phyloP scores from a whole-genome alignment of 1,284 basidiomycete genomes.

The Moesziomyces sp. region DNA sequence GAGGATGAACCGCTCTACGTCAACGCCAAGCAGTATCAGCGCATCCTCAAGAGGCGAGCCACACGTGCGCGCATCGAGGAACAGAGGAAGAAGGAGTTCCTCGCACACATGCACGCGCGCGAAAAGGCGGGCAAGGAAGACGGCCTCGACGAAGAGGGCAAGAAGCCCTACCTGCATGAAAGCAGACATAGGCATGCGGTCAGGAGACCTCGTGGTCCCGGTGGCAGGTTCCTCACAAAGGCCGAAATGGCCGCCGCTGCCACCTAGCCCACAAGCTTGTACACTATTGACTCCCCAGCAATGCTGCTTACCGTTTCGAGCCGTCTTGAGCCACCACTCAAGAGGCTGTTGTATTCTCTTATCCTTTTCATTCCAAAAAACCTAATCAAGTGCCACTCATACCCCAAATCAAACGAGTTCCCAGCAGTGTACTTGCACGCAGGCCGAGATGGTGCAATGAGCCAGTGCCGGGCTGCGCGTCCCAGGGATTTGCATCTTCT shows the following conservation, averaged over 20 bases:
- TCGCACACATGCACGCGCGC: constrained; percentile 49
- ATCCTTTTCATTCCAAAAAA: constrained; percentile 4
- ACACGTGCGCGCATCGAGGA: constrained; percentile 62
- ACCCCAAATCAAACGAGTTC: background rate
- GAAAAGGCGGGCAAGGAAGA: constrained; percentile 45
- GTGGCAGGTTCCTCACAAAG: constrained; percentile 83
- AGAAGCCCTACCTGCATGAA: constrained; percentile 93
- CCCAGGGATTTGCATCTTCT: too few species aligned
- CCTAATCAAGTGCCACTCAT: constrained; percentile 2
- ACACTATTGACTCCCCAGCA: constrained; percentile 7
- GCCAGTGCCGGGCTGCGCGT: too few species aligned
- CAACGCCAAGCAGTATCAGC: constrained; percentile 66
- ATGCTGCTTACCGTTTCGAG: constrained; percentile 13
- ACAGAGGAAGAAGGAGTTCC: constrained; percentile 54
- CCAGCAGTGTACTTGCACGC: too few species aligned
- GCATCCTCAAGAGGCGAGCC: constrained; percentile 62
- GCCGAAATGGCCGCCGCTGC: constrained; percentile 34
- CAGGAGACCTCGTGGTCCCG: constrained; percentile 92
- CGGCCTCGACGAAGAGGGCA: constrained; percentile 54
- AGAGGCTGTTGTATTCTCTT: constrained; percentile 36
- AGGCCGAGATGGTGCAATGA: too few species aligned
- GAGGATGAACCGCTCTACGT: constrained; percentile 66
- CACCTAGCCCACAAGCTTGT: constrained; percentile 4
- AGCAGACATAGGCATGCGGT: constrained; percentile 98
- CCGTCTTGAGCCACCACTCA: constrained; percentile 4